Conservation (phyloP, 208 protist genomes). For the Strigomonas culicis region DNA sequence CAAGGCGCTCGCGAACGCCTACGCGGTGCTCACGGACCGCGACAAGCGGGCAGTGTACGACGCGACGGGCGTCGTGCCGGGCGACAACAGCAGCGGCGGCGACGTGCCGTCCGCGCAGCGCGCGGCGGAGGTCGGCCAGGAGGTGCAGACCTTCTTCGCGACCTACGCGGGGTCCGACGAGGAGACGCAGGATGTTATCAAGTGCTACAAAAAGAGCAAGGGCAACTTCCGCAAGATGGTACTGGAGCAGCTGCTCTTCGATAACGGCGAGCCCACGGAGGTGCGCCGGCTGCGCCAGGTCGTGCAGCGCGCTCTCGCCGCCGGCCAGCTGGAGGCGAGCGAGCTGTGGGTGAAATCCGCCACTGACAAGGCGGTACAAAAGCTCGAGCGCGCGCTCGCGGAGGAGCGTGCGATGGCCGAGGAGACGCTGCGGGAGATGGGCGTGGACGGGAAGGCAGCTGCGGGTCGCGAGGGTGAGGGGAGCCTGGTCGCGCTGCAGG, state of each 20-base stretch:
- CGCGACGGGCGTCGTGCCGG: constrained; percentile 49
- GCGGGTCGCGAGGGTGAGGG: constrained; percentile 2
- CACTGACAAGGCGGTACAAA: constrained; percentile 23
- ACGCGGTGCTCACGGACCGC: constrained; percentile 94
- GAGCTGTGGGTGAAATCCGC: constrained; percentile 38
- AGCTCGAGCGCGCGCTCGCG: constrained; percentile 38
- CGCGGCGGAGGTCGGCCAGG: constrained; percentile 55
- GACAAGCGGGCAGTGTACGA: constrained; percentile 97
- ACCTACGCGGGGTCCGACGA: constrained; percentile 71
- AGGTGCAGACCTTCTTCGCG: constrained; percentile 65
- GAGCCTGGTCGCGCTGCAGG: constrained; percentile 45
- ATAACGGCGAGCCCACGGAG: constrained; percentile 61
- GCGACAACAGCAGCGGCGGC: constrained; percentile 11
- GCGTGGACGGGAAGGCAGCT: constrained; percentile 7
- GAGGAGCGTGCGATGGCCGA: constrained; percentile 66
- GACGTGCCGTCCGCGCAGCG: constrained; percentile 41
- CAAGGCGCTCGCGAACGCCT: constrained; percentile 92
- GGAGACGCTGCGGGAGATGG: constrained; percentile 52
- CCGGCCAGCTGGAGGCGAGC: constrained; percentile 26
- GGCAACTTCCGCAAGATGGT: constrained; percentile 81
- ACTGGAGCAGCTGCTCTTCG: constrained; percentile 66
- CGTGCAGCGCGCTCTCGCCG: constrained; percentile 27
- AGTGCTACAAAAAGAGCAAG: constrained; percentile 44
- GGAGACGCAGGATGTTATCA: constrained; percentile 55
- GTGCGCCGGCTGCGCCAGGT: constrained; percentile 46